phyloP scores from a whole-genome alignment of 305 asterid species.

The Solanum hybrid region DNA sequence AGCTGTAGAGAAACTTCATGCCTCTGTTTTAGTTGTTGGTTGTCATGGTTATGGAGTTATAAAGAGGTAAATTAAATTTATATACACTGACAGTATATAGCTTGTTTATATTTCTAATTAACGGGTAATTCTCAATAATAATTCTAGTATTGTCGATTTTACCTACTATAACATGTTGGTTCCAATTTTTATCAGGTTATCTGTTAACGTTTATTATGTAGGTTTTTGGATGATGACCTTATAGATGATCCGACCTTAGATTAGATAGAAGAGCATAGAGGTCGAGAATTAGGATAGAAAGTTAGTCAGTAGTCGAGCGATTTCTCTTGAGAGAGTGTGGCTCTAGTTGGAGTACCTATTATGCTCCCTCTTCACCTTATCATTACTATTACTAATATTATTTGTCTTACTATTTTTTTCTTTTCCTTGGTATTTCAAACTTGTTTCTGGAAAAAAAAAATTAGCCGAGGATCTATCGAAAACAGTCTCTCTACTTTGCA shows the following conservation, averaged over 20 bases:
- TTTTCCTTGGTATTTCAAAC: neutral
- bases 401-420: neutral
- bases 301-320: neutral
- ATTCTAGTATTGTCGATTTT: neutral
- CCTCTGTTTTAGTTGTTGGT: conserved; percentile 67
- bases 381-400: neutral
- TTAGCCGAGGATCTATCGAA: neutral
- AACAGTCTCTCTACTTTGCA: neutral
- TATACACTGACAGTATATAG: neutral
- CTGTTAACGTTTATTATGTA: neutral
- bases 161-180: neutral
- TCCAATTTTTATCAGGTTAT: neutral
- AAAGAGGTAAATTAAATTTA: conserved; percentile 38
- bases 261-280: neutral
- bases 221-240: neutral
- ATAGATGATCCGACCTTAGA: neutral
- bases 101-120: neutral
- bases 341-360: neutral
- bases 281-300: neutral
- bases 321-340: neutral
- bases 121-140: neutral
- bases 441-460: neutral
- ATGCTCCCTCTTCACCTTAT: neutral
- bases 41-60: conserved; percentile 89
- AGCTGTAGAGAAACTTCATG: conserved; percentile 59